Base-by-base conservation (phyloP, 768 basidiomycete genomes). In the Mycena metata region DNA sequence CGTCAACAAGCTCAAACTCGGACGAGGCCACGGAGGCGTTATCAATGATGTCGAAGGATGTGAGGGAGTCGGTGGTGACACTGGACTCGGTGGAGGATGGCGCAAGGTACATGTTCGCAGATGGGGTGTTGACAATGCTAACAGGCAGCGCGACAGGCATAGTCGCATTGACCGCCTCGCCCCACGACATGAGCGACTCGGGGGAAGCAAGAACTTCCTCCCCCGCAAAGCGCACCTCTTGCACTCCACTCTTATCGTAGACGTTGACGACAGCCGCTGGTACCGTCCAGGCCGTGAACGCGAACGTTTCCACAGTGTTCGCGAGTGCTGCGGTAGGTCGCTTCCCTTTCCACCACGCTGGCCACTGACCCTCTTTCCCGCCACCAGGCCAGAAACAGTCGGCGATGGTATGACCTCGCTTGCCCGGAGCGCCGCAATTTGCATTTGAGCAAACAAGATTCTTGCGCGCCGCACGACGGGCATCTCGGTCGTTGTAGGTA, bases 371-470 rank as follows among this genome's bases (percentile, higher is more conserved):
- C 23, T 52, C 63, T 46, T 69, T 69, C 5, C 68, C 64, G 4
- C 68, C 68, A 3, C 68, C 68, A 19, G 56, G 63, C 68, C 68
- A 69, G 35, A 59, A 69, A 17, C 68, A 69, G 19, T 69, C 58
- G 2, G 2, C 15, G 17, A 69, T 52, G 23, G 55, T 45, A 19
- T 69, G 63, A 17, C 63, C 64, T 4, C 24, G 43, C n/a, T 33
- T 33, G 3, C 59, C 42, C 5, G 21, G 12, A 8, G 63, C 68
- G 1, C 52, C 51, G 42, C 68, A 69, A 12, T 60, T 26, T 0
- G 50, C 9, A 21, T 69, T 69, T 0, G 43, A 21, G 36, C 68
- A 69, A 2, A 54, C 43, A 10, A 52, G 63, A 19, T 39, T 54
- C 57, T 60, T 59, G 36, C 58, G 65, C 2, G 58, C 57, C 9